A percentile compares a stretch with the other conserved stretches of the same genome.
Evolutionary conservation across 2,329 filamentous ascomycete species (phyloP).

Genomic region (Calonectria leucothoes): DNA sequence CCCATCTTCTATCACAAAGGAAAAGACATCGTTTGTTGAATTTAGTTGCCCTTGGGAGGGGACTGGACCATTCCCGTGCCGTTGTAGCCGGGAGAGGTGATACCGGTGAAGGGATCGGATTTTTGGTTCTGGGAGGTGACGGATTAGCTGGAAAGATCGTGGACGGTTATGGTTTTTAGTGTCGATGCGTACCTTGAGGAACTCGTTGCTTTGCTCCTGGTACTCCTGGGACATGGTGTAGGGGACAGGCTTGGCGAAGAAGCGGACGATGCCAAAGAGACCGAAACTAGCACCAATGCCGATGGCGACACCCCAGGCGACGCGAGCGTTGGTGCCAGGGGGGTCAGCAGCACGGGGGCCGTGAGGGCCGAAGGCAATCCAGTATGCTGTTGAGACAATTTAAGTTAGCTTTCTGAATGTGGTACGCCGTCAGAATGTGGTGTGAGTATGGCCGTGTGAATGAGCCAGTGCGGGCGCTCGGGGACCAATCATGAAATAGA

Average conservation of each 20-base stretch:
- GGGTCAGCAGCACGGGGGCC: slow-evolving; percentile 87
- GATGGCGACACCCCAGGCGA: slow-evolving; percentile 78
- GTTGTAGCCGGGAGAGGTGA: slow-evolving; percentile 81
- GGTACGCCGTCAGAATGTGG: slow-evolving; percentile 16
- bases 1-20: slow-evolving; percentile 50
- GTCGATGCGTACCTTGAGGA: slow-evolving; percentile 76
- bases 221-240: slow-evolving; percentile 96
- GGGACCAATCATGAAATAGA: slow-evolving; percentile 36
- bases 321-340: slow-evolving; percentile 85
- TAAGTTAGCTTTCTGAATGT: slow-evolving; percentile 50
- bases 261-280: slow-evolving; percentile 79
- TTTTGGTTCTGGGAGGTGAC: slow-evolving; percentile 75
- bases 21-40: slow-evolving; percentile 42
- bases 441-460: slow-evolving; percentile 24
- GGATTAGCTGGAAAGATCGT: slow-evolving; percentile 25
- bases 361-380: slow-evolving; percentile 97
- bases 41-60: slow-evolving; percentile 64
- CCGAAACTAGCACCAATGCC: slow-evolving; percentile 75
- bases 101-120: slow-evolving; percentile 87
- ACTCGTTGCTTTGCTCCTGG: slow-evolving; percentile 96
- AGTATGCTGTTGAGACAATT: slow-evolving; percentile 81
- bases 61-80: slow-evolving; percentile 85
- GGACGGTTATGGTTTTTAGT: neutral
- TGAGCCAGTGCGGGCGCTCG: slow-evolving; percentile 26
- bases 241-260: slow-evolving; percentile 78